phyloP scores from a whole-genome alignment of 495 filamentous ascomycete species.

The Xylaria longipes region DNA sequence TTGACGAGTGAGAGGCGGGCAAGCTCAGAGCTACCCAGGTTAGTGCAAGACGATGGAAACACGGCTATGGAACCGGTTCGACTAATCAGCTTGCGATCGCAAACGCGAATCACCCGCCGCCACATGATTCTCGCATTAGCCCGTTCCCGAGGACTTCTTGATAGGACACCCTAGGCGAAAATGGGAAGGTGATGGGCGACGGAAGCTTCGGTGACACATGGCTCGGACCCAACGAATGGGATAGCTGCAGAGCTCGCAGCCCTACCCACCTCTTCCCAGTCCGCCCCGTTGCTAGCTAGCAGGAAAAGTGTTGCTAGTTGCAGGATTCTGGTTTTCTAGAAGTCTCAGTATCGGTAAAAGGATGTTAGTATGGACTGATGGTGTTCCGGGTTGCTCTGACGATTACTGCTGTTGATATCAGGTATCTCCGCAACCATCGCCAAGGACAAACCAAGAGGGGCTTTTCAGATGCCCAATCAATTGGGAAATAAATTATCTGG shows the following conservation, averaged over 20 bases:
- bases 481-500: not conserved
- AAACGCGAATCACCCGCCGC: slow-evolving; percentile 24
- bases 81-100: slow-evolving; percentile 25
- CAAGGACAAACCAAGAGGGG: not conserved
- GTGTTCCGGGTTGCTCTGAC: not conserved
- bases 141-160: slow-evolving; percentile 7
- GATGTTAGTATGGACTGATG: not conserved
- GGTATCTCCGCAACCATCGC: not conserved
- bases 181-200: slow-evolving; percentile 9
- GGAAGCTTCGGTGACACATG: slow-evolving; percentile 22
- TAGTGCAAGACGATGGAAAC: not conserved
- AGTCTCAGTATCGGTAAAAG: slow-evolving; percentile 3
- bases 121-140: slow-evolving; percentile 21
- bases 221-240: slow-evolving; percentile 17
- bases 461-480: not conserved
- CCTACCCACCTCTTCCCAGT: slow-evolving; percentile 8
- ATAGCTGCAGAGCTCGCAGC: slow-evolving; percentile 2
- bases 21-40: slow-evolving; percentile 3
- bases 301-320: not conserved
- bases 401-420: not conserved
- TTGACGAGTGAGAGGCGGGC: slow-evolving; percentile 6
- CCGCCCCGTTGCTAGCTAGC: not conserved
- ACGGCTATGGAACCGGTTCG: slow-evolving; percentile 13
- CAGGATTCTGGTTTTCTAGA: slow-evolving; percentile 6
- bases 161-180: slow-evolving; percentile 6